phyloP scores from a whole-genome alignment of 352 stramenopile genomes.

The Thalassiosira ordinaria region DNA sequence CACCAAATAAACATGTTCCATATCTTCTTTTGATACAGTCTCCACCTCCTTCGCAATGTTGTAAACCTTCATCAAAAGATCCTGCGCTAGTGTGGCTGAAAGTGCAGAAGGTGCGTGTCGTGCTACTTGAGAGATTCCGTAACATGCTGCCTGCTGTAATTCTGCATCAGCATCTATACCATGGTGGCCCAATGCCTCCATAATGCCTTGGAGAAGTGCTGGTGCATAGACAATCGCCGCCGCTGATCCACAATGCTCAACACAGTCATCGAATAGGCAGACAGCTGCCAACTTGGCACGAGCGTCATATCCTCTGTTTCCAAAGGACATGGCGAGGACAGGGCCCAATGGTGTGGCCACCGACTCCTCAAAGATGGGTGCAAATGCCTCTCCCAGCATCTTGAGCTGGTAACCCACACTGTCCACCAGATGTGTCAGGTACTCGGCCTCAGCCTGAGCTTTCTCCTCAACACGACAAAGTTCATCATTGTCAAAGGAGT shows the following conservation, averaged over 20 bases:
- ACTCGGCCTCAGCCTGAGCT: slow-evolving; percentile 58
- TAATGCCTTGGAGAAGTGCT: slow-evolving; percentile 55
- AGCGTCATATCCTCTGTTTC: slow-evolving; percentile 44
- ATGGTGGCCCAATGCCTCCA: slow-evolving; percentile 55
- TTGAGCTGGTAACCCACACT: slow-evolving; percentile 82
- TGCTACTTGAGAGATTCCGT: slow-evolving; percentile 74
- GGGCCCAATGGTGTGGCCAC: slow-evolving; percentile 65
- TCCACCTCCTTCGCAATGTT: slow-evolving; percentile 47
- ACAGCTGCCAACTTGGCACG: slow-evolving; percentile 66
- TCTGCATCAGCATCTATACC: slow-evolving; percentile 54
- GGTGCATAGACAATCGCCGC: slow-evolving; percentile 57
- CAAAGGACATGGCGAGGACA: slow-evolving; percentile 47
- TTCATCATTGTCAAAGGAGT: slow-evolving; percentile 66
- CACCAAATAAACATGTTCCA: slow-evolving; percentile 42
- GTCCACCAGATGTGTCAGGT: slow-evolving; percentile 79
- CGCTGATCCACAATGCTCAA: slow-evolving; percentile 74
- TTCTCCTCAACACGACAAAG: slow-evolving; percentile 59
- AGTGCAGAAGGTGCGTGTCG: slow-evolving; percentile 56
- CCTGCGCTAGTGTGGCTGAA: slow-evolving; percentile 36
- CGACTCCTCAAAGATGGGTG: slow-evolving; percentile 65
- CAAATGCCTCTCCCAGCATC: slow-evolving; percentile 61
- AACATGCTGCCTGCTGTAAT: slow-evolving; percentile 61
- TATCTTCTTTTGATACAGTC: slow-evolving; percentile 53
- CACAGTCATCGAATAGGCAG: slow-evolving; percentile 81
- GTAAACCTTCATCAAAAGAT: slow-evolving; percentile 56